Evolutionary conservation across 192 early-diverging fungal genomes (phyloP), one percentile per base, ranked within the genome.

Genomic region (Gryganskiella cystojenkinii): DNA sequence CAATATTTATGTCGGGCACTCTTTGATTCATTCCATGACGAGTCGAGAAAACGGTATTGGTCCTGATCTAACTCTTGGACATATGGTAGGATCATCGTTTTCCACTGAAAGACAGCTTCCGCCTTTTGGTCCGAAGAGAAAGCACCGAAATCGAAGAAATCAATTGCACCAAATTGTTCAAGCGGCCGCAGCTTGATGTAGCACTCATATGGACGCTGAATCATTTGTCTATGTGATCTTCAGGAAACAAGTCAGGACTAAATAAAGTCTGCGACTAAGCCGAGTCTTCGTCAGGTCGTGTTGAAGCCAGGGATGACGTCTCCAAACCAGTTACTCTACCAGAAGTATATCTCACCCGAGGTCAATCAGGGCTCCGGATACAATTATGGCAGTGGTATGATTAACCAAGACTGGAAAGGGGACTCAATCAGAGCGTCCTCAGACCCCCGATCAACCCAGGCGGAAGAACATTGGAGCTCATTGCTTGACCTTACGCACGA

Each of bases 321-420:
- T 34, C 31, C 40, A 61, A 34, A 34, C 59, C 44, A 56, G 69
- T 30, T 62, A 51, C 69, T 71, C 40, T 47, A 56, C 60, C 43
- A 62, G 37, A 40, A 54, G 57, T 70, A 61, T 37, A 54, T 56
- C 64, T 55, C 25, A 34, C 58, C 58, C 17, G 62, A 62, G 51
- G 70, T 64, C 56, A 64, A 43, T n/a, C 40, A 64, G 28, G 62
- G 70, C n/a, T 72, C 61, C 35, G 61, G 58, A 59, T 64, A 44
- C 53, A 27, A 53, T 51, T 37, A 40, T 64, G 47, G 70, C 47
- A 64, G 31, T 58, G 70, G 62, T 61, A 44, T 35, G 40, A 72
- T 30, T 72, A 71, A 57, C 70, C 70, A 72, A 51, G 70, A 65
- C 70, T 64, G 70, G 62, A 72, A 52, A 72, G 62, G 55, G 45